Evolutionary conservation across 2,329 filamentous ascomycete species (phyloP).

Genomic region (Bipolaris victoriae): DNA sequence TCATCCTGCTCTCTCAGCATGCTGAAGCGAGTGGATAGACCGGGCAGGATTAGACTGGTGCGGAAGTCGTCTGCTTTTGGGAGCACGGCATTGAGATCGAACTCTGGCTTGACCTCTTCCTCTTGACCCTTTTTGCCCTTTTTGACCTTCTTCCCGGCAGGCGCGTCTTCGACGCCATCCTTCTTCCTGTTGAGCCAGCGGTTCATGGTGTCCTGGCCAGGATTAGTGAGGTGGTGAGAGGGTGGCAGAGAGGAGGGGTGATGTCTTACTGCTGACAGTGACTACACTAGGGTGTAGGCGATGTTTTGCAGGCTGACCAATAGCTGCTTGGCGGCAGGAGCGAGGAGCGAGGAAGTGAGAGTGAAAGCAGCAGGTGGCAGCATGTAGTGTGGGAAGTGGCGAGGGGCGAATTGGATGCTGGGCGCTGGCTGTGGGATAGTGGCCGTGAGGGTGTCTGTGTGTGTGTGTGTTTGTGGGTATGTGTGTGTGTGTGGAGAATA

Average conservation of each 20-base stretch:
- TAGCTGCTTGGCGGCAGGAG: neutral
- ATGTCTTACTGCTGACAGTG: constrained; percentile 24
- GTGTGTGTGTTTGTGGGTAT: too few species aligned
- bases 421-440: too few species aligned
- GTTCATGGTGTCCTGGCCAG: constrained; percentile 65
- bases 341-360: constrained; percentile 8
- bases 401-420: too few species aligned
- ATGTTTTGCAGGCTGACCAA: constrained; percentile 5
- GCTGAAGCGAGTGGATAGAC: constrained; percentile 91
- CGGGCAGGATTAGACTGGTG: constrained; percentile 94
- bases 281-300: neutral
- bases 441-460: too few species aligned
- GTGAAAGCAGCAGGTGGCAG: constrained; percentile 25
- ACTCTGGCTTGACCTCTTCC: constrained; percentile 63
- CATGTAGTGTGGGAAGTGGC: constrained; percentile 32
- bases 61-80: constrained; percentile 89
- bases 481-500: neutral
- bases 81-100: constrained; percentile 76
- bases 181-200: constrained; percentile 77
- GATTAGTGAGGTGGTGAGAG: constrained; percentile 22
- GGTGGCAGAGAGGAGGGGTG: neutral
- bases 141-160: constrained; percentile 46
- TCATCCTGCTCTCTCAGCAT: constrained; percentile 97
- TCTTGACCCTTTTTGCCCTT: constrained; percentile 61
- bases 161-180: constrained; percentile 47